Percentiles rank a stretch among this genome's conserved stretches.
These are phyloP conservation scores for Sporisorium sorghi DNA, from an alignment of 1,284 basidiomycete genomes.

Conservation along the genomic window DNA sequence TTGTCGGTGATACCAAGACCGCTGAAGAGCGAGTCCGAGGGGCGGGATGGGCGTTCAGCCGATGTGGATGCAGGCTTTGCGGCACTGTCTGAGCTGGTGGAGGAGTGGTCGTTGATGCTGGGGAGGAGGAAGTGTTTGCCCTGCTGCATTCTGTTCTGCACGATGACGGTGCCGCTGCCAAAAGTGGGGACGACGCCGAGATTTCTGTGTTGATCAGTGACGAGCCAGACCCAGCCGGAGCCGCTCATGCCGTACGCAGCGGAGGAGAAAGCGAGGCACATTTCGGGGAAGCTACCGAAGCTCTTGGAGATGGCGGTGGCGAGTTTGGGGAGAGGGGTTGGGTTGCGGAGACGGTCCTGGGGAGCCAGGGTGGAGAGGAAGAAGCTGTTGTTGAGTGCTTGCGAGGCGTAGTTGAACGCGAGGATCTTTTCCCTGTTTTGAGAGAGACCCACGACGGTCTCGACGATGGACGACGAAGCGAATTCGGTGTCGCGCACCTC, in stretches of 20 bases:
- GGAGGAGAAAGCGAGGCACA: conserved; percentile 82
- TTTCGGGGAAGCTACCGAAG: conserved; percentile 77
- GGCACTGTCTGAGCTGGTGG: conserved; percentile 30
- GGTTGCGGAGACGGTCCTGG: conserved; percentile 37
- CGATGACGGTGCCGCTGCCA: conserved; percentile 87
- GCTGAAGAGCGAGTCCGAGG: conserved; percentile 33
- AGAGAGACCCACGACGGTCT: conserved; percentile 81
- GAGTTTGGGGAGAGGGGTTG: conserved; percentile 49
- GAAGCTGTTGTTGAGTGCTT: conserved; percentile 94
- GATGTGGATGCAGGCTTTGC: conserved; percentile 65
- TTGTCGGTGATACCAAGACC: conserved; percentile 47
- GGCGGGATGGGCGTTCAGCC: conserved; percentile 22
- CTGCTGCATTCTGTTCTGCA: conserved; percentile 70
- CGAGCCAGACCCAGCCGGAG: conserved; percentile 89
- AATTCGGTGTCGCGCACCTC: conserved; percentile 73
- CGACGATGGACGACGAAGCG: conserved; percentile 76
- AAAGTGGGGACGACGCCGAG: conserved; percentile 85
- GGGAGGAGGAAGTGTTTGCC: conserved; percentile 52
- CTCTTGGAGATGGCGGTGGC: conserved; percentile 73
- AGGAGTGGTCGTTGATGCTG: conserved; percentile 58
- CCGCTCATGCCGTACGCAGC: conserved; percentile 80
- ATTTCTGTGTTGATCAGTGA: conserved; percentile 76
- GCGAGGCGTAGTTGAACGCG: conserved; percentile 90
- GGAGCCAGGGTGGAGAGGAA: conserved; percentile 80
- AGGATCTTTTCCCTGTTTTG: conserved; percentile 76